Evolutionary conservation across 2,329 filamentous ascomycete genomes (phyloP).

Genomic region (Penicillium crustosum): DNA sequence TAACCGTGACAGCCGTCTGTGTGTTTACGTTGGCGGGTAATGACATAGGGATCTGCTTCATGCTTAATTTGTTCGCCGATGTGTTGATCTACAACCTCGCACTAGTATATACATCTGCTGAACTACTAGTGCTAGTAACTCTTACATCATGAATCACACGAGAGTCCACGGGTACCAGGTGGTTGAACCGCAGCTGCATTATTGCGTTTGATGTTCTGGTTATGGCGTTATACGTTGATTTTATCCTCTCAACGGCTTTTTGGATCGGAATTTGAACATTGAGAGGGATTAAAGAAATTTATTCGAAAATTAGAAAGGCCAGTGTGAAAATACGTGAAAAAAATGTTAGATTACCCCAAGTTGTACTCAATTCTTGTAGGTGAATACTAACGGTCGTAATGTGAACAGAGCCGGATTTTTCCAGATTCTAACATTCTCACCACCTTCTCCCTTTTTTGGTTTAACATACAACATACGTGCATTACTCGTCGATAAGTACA

Average conservation of each 20-base stretch:
- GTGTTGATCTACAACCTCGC: not conserved
- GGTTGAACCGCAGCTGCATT: constrained; percentile 1
- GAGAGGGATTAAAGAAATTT: not conserved
- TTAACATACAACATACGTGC: not conserved
- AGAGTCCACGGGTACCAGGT: not conserved
- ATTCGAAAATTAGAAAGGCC: not conserved
- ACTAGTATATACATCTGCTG: not conserved
- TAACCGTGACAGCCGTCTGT: not conserved
- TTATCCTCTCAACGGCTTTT: too few species aligned
- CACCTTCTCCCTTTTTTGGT: not conserved
- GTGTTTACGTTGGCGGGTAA: not conserved
- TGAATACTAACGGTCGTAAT: not conserved
- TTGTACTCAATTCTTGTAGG: not conserved
- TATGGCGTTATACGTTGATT: not conserved
- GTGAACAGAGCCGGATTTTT: not conserved
- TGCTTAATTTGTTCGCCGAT: constrained; percentile 3
- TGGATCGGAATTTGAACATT: not conserved
- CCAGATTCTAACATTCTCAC: not conserved
- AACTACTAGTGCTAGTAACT: not conserved
- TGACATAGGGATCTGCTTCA: not conserved
- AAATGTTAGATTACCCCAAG: not conserved
- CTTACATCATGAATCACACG: constrained; percentile 3
- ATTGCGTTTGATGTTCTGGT: not conserved
- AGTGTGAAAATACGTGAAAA: too few species aligned
- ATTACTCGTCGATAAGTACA: not conserved